These are phyloP conservation scores for Rubia yunnanensis DNA, from an alignment of 257 asterid genomes.

Conservation along the genomic window DNA sequence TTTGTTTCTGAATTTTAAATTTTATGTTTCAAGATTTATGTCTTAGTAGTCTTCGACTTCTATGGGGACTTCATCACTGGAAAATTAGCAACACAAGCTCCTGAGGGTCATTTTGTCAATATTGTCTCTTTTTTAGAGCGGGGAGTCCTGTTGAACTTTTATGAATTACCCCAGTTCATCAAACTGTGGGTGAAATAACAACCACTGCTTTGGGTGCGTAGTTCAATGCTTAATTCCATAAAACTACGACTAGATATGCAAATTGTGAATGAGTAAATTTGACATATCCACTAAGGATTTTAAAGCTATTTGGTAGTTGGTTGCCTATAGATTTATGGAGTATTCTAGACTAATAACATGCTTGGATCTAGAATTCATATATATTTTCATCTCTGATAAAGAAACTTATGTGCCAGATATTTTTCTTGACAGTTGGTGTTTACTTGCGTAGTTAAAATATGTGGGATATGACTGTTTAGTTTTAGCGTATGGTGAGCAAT, in stretches of 20 bases:
- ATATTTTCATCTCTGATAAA: neutral
- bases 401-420: neutral
- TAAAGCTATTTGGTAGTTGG: neutral
- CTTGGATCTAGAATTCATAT: no score
- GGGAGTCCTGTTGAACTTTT: neutral
- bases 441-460: neutral
- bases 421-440: neutral
- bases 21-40: no score
- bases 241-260: neutral
- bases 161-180: neutral
- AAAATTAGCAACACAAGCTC: neutral
- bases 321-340: neutral
- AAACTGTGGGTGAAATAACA: neutral
- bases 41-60: no score
- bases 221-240: no score
- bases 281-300: neutral
- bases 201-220: neutral
- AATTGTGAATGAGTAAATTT: neutral
- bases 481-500: neutral
- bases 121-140: neutral
- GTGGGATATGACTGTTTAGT: neutral
- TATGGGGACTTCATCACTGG: neutral
- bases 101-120: neutral
- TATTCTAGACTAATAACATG: neutral
- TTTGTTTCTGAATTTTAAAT: no score